phyloP scores from a whole-genome alignment of 768 basidiomycete species.

The Pisolithus sp. region DNA sequence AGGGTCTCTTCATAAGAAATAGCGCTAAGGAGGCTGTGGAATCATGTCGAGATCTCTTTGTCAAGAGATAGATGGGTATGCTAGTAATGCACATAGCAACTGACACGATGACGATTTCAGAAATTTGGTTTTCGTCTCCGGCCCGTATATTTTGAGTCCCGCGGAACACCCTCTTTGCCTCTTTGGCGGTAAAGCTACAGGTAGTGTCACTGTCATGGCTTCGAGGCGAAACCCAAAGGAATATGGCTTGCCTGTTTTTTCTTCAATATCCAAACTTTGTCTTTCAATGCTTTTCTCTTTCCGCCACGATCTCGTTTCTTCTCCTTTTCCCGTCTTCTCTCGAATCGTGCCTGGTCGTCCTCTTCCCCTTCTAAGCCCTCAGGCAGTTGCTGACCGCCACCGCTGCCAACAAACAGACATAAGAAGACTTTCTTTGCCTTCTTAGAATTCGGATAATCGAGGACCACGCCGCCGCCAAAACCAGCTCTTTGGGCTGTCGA shows the following conservation, averaged over 20 bases:
- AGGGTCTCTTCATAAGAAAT: conserved; percentile 89
- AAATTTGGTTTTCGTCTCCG: conserved; percentile 78
- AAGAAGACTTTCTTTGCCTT: conserved; percentile 94
- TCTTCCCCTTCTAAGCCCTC: conserved; percentile 69
- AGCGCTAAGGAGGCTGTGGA: conserved; percentile 49
- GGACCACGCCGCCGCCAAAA: conserved; percentile 92
- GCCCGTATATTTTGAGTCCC: conserved; percentile 88
- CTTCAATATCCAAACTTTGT: conserved; percentile 88
- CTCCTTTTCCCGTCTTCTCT: conserved; percentile 70
- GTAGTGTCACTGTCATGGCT: conserved; percentile 2
- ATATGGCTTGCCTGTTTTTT: conserved; percentile 80
- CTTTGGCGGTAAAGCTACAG: conserved; percentile 71
- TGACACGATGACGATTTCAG: conserved; percentile 32
- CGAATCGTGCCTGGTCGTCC: conserved; percentile 60
- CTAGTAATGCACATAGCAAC: conserved; percentile 4
- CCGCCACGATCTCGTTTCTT: conserved; percentile 48
- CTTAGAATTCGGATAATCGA: conserved; percentile 96
- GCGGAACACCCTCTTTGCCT: conserved; percentile 80
- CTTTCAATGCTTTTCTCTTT: conserved; percentile 68
- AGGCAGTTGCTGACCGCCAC: conserved; percentile 64
- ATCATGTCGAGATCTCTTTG: conserved; percentile 40
- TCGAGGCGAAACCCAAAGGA: not conserved
- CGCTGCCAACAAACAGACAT: conserved; percentile 85
- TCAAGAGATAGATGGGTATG: conserved; percentile 21
- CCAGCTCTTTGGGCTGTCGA: conserved; percentile 89